Conservation (phyloP, 352 stramenopile species). For the Elongisporangium prolatum region DNA sequence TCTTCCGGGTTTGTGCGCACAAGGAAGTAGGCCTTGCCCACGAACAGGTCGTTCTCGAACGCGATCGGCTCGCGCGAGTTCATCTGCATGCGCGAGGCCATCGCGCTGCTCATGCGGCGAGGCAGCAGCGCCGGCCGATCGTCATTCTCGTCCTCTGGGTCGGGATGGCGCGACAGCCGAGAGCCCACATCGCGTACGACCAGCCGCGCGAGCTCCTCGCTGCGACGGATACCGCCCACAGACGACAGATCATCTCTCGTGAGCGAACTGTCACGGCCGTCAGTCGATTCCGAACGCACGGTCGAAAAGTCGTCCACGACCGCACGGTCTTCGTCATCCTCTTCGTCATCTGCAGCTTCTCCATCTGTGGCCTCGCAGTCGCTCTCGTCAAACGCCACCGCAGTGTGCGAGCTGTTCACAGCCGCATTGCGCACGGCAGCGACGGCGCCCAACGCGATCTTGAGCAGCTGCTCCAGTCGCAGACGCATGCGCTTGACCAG, state of each 20-base stretch:
- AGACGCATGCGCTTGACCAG: neutral
- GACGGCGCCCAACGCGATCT: neutral
- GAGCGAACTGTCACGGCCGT: neutral
- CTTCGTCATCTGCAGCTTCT: slow-evolving; percentile 1
- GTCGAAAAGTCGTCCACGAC: slow-evolving; percentile 3
- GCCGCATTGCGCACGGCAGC: neutral
- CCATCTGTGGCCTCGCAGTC: neutral
- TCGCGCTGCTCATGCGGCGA: neutral
- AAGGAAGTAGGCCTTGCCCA: slow-evolving; percentile 74
- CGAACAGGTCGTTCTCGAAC: slow-evolving; percentile 88
- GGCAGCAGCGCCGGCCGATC: neutral
- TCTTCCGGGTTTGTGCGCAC: slow-evolving; percentile 65
- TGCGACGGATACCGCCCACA: neutral
- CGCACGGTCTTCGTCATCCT: neutral
- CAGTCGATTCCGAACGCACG: neutral
- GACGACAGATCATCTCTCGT: neutral
- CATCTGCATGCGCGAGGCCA: slow-evolving; percentile 26
- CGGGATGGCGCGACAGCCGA: neutral
- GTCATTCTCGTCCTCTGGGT: neutral
- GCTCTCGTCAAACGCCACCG: slow-evolving; percentile 3
- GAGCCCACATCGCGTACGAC: slow-evolving; percentile 38
- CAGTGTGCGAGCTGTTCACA: neutral
- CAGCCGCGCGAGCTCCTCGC: slow-evolving; percentile 16
- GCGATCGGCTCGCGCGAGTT: slow-evolving; percentile 54
- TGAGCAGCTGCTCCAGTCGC: neutral